Evolutionary conservation across 106 monocot species (phyloP).

Genomic region (Allium cepa): DNA sequence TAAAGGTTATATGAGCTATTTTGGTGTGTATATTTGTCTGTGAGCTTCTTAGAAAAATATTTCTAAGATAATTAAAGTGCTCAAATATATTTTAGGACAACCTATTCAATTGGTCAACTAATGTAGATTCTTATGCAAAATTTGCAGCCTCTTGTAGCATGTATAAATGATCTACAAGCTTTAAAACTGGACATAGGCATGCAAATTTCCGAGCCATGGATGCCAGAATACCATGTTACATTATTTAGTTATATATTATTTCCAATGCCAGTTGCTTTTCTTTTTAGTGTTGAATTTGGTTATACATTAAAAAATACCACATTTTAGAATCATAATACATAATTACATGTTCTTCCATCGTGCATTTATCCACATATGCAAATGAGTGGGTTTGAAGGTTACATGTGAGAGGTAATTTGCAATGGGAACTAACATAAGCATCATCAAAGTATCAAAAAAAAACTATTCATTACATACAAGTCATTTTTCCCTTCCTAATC

Average conservation of each 20-base stretch:
- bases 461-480: no score
- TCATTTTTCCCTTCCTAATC: no score
- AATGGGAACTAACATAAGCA: not conserved
- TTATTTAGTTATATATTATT: not conserved
- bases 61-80: no score
- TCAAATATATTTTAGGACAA: no score
- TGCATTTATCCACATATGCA: constrained; percentile 93
- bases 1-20: no score
- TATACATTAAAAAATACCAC: not conserved
- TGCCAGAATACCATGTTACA: constrained; percentile 67
- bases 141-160: constrained; percentile 45
- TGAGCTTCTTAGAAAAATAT: no score
- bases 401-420: constrained; percentile 43
- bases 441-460: no score
- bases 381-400: constrained; percentile 88
- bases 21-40: no score
- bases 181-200: constrained; percentile 57
- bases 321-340: constrained; percentile 2
- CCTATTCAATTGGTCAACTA: no score
- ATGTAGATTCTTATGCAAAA: no score
- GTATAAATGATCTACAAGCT: constrained; percentile 50
- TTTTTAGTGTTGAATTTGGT: constrained; percentile 1
- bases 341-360: constrained; percentile 89
- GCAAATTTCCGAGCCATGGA: constrained; percentile 73
- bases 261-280: not conserved